A percentile compares a stretch with the other conserved stretches of the same genome.
Evolutionary conservation across 2,329 filamentous ascomycete species (phyloP).

Genomic region (Huntiella omanensis): DNA sequence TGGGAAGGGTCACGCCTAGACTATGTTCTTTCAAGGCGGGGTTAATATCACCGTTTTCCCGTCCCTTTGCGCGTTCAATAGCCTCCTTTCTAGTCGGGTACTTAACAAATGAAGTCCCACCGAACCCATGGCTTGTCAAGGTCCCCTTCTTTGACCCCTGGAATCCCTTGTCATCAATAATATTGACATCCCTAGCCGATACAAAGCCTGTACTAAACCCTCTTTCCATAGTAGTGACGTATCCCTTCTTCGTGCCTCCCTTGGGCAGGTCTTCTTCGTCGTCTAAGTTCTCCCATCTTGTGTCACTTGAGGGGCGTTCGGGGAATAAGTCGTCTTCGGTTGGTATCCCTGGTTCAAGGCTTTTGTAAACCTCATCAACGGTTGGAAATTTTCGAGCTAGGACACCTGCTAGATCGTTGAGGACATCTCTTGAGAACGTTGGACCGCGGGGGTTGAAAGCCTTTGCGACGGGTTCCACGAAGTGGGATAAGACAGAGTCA

Average conservation of each 20-base stretch:
- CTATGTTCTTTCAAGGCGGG: slow-evolving; percentile 22
- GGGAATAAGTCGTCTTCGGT: slow-evolving; percentile 53
- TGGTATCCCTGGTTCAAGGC: slow-evolving; percentile 32
- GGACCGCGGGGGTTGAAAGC: slow-evolving; percentile 45
- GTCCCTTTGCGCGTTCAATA: not conserved
- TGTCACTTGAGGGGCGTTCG: slow-evolving; percentile 32
- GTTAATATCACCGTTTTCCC: slow-evolving; percentile 14
- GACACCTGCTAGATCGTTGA: slow-evolving; percentile 53
- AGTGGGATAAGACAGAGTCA: slow-evolving; percentile 14
- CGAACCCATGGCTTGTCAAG: not conserved
- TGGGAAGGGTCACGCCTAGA: slow-evolving; percentile 16
- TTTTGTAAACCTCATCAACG: slow-evolving; percentile 32
- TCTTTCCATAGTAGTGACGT: slow-evolving; percentile 43
- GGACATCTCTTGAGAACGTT: slow-evolving; percentile 40
- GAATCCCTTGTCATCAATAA: not conserved
- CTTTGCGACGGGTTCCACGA: slow-evolving; percentile 14
- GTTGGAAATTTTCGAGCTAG: slow-evolving; percentile 43
- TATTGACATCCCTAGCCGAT: slow-evolving; percentile 25
- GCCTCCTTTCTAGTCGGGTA: not conserved
- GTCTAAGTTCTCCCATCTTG: not conserved
- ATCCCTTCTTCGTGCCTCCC: slow-evolving; percentile 23
- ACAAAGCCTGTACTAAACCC: slow-evolving; percentile 48
- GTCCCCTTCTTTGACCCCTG: not conserved
- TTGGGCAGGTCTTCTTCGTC: slow-evolving; percentile 15
- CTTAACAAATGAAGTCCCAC: not conserved